Conservation (phyloP, 2,329 filamentous ascomycete species). For the Penicillium sp. region DNA sequence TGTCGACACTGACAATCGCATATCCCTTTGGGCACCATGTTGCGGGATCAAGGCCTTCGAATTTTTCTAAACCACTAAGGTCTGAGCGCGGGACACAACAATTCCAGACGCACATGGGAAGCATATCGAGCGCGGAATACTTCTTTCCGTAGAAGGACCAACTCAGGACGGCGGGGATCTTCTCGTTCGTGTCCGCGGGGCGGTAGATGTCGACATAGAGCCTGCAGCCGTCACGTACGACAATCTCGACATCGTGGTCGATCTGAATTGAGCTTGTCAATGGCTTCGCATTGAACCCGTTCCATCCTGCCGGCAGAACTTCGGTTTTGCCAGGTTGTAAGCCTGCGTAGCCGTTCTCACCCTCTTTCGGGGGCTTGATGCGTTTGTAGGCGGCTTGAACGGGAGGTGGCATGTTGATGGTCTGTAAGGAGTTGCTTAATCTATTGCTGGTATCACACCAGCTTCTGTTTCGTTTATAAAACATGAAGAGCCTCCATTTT, state of each 20-base stretch:
- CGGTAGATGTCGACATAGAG: constrained; percentile 54
- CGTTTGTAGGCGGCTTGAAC: constrained; percentile 37
- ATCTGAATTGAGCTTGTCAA: constrained; percentile 46
- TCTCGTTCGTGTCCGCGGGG: constrained; percentile 37
- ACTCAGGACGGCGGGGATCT: constrained; percentile 50
- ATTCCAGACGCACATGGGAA: constrained; percentile 46
- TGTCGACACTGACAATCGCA: constrained; percentile 43
- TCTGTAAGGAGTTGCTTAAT: too few relatives aligned
- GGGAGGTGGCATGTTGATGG: constrained; percentile 35
- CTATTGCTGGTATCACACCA: too few relatives aligned
- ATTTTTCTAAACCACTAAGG: constrained; percentile 45
- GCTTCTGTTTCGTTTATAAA: too few relatives aligned
- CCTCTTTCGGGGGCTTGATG: constrained; percentile 35
- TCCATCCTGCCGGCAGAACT: constrained; percentile 45
- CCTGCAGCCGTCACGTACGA: constrained; percentile 47
- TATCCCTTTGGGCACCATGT: constrained; percentile 39
- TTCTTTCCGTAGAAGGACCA: constrained; percentile 56
- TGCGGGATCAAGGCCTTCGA: constrained; percentile 50
- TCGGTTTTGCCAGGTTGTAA: constrained; percentile 46
- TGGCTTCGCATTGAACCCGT: constrained; percentile 41
- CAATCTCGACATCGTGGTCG: constrained; percentile 53
- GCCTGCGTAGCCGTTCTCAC: constrained; percentile 49
- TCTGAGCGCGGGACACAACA: constrained; percentile 39
- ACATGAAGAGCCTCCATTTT: too few relatives aligned
- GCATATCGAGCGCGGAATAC: constrained; percentile 45